Base-by-base conservation (phyloP, 2,329 filamentous ascomycete genomes). In the Talaromyces sp. region DNA sequence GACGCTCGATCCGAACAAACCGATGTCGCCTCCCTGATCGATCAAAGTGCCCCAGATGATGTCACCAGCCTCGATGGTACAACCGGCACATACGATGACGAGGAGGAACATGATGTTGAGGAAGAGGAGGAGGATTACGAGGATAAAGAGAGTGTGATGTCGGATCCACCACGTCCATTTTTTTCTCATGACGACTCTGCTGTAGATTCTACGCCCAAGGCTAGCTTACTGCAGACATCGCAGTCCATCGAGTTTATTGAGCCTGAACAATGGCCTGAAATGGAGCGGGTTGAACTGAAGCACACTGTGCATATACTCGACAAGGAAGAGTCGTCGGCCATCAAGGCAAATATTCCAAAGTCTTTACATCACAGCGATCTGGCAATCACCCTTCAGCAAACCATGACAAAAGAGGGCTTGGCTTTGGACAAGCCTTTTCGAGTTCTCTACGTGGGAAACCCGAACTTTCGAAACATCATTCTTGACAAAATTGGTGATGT, bases 401-500 rank as follows among this genome's bases (percentile, higher is more conserved):
- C 73, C 3, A 77, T 80, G 73, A 73, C 74, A 17, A 75, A 73
- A 52, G 66, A 71, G 21, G 69, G 71, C 24, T 67, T 80, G 21
- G 70, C 71, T 56, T 67, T 77, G 17, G 72, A 78, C 31, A 74
- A 75, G 60, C 77, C 78, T 3, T 80, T 79, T 55, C 76, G 74
- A 41, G 72, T 80, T 27, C 67, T 80, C 2, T 80, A 79, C 60
- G 63, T 78, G 29, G 78, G 78, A 17, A 68, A 75, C 55, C 63
- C 72, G 0, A 70, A 71, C 7, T 75, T 71, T 43, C 73, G 76
- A 41, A 72, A 74, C 46, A 74, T 73, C 38, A 72, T 80, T 53
- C 70, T 80, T 14, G 75, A 78, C 64, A 81, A 81, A 62, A 75
- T 81, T 19, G 79, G 77, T 10, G 77, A 80, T 64, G 77, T 78